Conservation (phyloP, 2,329 filamentous ascomycete species). For the Truncatella angustata region DNA sequence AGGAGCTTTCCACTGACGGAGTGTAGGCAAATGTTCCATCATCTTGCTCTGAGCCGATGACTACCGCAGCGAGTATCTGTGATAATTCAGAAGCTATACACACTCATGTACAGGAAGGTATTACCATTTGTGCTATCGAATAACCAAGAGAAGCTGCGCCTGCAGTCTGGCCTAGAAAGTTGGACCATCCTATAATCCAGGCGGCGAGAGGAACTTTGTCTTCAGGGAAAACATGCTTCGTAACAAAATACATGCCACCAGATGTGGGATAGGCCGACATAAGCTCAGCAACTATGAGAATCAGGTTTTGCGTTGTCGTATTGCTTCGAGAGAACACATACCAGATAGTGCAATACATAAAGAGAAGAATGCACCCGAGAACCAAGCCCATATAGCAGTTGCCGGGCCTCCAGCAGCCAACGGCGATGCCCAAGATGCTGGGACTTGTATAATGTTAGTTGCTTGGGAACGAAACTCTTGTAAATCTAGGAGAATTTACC, state of each 20-base stretch:
- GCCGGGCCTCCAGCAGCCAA: conserved; percentile 59
- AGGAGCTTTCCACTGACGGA: background rate
- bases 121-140: conserved; percentile 61
- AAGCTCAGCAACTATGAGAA: conserved; percentile 54
- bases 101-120: background rate
- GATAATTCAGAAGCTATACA: background rate
- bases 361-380: conserved; percentile 62
- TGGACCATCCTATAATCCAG: conserved; percentile 68
- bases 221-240: conserved; percentile 7
- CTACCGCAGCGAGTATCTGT: conserved; percentile 48
- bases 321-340: background rate
- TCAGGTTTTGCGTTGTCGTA: background rate
- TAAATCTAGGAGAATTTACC: background rate
- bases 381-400: conserved; percentile 65
- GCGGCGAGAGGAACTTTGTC: conserved; percentile 51
- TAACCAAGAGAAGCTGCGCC: conserved; percentile 63
- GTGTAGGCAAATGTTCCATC: conserved; percentile 28
- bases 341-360: conserved; percentile 46
- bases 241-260: conserved; percentile 50
- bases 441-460: conserved; percentile 35
- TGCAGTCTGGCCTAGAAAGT: conserved; percentile 62
- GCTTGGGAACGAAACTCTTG: background rate
- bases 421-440: conserved; percentile 60
- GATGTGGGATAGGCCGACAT: conserved; percentile 67
- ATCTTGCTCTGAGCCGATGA: conserved; percentile 57